These are phyloP conservation scores for Mycena latifolia DNA, from an alignment of 768 basidiomycete genomes.

Conservation along the genomic window DNA sequence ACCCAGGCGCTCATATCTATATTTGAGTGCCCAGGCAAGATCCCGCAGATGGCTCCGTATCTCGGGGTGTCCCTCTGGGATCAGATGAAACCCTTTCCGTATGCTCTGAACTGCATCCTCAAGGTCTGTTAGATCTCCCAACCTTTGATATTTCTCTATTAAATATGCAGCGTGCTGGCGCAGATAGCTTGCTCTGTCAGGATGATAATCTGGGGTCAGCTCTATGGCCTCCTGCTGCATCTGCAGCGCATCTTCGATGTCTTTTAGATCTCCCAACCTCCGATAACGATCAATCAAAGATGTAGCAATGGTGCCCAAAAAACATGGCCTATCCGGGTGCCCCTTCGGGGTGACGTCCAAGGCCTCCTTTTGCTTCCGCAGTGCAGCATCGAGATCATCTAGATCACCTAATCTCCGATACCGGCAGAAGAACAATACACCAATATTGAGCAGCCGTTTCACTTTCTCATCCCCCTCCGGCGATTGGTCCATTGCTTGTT, in stretches of 20 bases:
- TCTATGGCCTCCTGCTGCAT: neutral
- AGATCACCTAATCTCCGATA: neutral
- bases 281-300: too few species aligned
- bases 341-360: too few species aligned
- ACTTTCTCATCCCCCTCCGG: too few species aligned
- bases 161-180: neutral
- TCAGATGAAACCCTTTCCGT: neutral
- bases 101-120: neutral
- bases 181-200: neutral
- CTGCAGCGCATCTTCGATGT: neutral
- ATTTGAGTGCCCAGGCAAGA: neutral
- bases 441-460: neutral
- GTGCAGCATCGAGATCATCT: too few species aligned
- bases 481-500: too few species aligned
- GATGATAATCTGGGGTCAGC: neutral
- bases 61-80: neutral
- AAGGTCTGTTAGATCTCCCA: neutral
- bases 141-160: neutral
- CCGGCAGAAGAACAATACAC: neutral
- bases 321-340: too few species aligned
- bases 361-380: too few species aligned
- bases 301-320: too few species aligned
- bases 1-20: neutral
- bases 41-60: neutral
- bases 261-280: too few species aligned